Evolutionary conservation across 148 eudicot species (phyloP), one percentile per base, ranked within the genome.

Genomic region (Heliamphora exappendiculata): DNA sequence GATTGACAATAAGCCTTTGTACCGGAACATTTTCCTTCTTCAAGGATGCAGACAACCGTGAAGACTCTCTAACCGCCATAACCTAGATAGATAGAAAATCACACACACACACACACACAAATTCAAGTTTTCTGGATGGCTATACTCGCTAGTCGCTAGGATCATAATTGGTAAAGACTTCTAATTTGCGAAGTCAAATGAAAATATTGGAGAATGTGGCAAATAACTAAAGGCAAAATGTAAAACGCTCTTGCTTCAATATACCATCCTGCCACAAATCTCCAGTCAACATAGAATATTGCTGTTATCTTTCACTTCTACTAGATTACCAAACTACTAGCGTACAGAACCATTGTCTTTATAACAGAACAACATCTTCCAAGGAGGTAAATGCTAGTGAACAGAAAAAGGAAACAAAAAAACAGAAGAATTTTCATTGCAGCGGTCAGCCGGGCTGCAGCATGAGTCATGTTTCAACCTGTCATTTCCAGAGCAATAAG

Each of bases 11-110:
- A 62, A 94, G 97, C 88, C 93, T 88, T 81, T 82, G 89, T 75
- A 92, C 96, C 20, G 97, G 98, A 51, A 94, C 96, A 73, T 72
- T 70, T 86, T 94, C 98, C 87, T 91, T 94, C 84, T 82, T 90
- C 81, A 94, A 75, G 42, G 98, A 94, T 76, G 92, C 89, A 83
- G 84, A 81, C 59, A 94, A 86, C 87, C 98, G 89, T 72, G 98
- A 84, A 58, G 97, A 92, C 85, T 94, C 98, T 79, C 83, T 92
- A 59, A 90, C 87, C 47, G 96, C 97, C 97, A 94, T 94, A 53
- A 94, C 97, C 98, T 94, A 57, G 28, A 31, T 54, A 70, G 16
- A 49, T 29, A 26, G 7, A 70, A 70, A 69, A 70, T 4, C 28
- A 31, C 31, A 28, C 1, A 31, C n/a, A n/a, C n/a, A n/a, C n/a